These are phyloP conservation scores for Aspergillus sclerotialis DNA, from an alignment of 2,329 filamentous ascomycete species.

Conservation along the genomic window DNA sequence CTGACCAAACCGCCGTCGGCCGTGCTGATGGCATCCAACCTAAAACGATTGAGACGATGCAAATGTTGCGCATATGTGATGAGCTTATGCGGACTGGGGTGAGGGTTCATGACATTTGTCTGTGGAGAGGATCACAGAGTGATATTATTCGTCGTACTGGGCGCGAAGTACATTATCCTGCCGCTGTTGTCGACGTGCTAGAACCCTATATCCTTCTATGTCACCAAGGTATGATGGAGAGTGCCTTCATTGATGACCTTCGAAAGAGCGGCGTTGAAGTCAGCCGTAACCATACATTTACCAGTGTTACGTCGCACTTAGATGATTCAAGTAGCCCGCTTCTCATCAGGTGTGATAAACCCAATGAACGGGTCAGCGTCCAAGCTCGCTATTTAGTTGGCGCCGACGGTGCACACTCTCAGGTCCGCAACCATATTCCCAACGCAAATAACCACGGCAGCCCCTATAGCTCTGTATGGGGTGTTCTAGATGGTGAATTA, in stretches of 20 bases:
- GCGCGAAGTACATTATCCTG: conserved; percentile 62
- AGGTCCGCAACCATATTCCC: conserved; percentile 59
- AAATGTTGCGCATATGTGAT: conserved; percentile 67
- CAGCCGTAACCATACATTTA: conserved; percentile 56
- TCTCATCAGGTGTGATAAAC: conserved; percentile 33
- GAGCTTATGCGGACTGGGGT: conserved; percentile 60
- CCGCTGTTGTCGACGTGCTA: conserved; percentile 40
- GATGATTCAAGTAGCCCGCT: conserved; percentile 27
- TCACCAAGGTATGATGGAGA: conserved; percentile 71
- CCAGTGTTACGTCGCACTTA: conserved; percentile 45
- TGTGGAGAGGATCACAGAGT: conserved; percentile 48
- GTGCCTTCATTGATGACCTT: conserved; percentile 63
- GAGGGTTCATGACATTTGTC: conserved; percentile 66
- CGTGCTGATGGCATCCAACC: conserved; percentile 67
- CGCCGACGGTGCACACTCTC: conserved; percentile 66
- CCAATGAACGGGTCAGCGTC: conserved; percentile 35
- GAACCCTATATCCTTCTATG: conserved; percentile 50
- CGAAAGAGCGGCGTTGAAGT: conserved; percentile 57
- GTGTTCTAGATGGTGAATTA: conserved; percentile 60
- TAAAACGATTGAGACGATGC: conserved; percentile 71
- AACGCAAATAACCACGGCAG: conserved; percentile 43
- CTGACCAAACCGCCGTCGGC: conserved; percentile 61
- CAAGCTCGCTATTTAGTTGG: conserved; percentile 61
- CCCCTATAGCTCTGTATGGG: conserved; percentile 57
- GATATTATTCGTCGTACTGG: conserved; percentile 53